Evolutionary conservation across 2,329 filamentous ascomycete genomes (phyloP), one percentile per base, ranked within the genome.

Genomic region (Stagonosporopsis chrysanthemi): DNA sequence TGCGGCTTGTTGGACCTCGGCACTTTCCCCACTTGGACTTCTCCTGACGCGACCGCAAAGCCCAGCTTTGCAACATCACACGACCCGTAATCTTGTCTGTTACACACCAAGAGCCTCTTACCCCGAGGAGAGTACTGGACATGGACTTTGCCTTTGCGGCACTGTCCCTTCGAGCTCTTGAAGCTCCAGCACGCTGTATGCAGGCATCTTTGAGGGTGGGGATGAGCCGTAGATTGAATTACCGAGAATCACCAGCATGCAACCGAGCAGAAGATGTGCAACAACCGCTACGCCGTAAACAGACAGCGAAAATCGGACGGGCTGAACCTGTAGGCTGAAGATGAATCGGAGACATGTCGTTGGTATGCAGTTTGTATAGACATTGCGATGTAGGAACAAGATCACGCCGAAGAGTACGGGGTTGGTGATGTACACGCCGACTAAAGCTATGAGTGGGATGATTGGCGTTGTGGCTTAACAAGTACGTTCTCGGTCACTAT

Each of bases 1-100:
- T 49, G 48, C 43, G 24, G 29, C 15, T 48, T 11, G n/a, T 19
- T 48, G 43, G 26, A 41, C 54, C 54, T 35, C 36, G 54, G 54
- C 24, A 51, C 36, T 26, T 50, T 52, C 38, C 49, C 54, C 48
- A 52, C 48, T 36, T 15, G 36, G 38, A 28, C 22, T 15, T 36
- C 5, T 40, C 23, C 50, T 36, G 26, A 43, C 15, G 17, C 38
- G n/a, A 38, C 39, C 44, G 39, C 44, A n/a, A 31, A 48, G 17
- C 47, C 28, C 42, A 3, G 22, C 15, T 26, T 29, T 17, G 8
- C 22, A 9, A 36, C 31, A 39, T 39, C 39, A 17, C 29, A 19
- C 31, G 41, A 39, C 43, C 12, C 5, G 6, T 24, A 26, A 15
- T 24, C 19, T 15, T n/a, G 5, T 8, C 22, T 12, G 24, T 17